Evolutionary conservation across 2,329 filamentous ascomycete genomes (phyloP).

Genomic region (Calonectria pteridis): DNA sequence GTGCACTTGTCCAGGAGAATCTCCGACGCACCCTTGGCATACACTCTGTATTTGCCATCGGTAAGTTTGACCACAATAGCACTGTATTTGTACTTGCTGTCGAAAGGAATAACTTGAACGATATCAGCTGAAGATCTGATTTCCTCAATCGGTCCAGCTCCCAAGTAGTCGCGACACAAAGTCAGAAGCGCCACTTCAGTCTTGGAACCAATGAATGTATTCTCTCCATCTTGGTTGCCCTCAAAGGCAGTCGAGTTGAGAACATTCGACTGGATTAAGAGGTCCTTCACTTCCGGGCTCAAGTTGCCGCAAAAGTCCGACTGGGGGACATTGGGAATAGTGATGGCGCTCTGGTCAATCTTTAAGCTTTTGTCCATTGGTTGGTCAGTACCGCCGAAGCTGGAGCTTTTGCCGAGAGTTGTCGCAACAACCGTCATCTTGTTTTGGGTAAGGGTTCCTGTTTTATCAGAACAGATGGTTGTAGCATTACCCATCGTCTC

Average conservation of each 20-base stretch:
- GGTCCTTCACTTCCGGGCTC: constrained; percentile 61
- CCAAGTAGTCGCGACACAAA: constrained; percentile 63
- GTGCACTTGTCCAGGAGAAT: constrained; percentile 63
- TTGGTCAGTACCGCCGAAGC: constrained; percentile 45
- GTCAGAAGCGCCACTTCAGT: constrained; percentile 68
- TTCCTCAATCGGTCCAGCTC: constrained; percentile 60
- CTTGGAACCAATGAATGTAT: constrained; percentile 66
- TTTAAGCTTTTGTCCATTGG: constrained; percentile 39
- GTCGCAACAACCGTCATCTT: constrained; percentile 82
- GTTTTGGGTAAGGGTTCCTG: constrained; percentile 65
- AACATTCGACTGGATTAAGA: constrained; percentile 69
- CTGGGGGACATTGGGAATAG: constrained; percentile 45
- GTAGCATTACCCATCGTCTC: constrained; percentile 81
- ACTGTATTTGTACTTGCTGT: constrained; percentile 69
- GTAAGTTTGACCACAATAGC: constrained; percentile 65
- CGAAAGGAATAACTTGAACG: constrained; percentile 66
- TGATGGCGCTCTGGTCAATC: constrained; percentile 35
- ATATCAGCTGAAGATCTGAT: constrained; percentile 60
- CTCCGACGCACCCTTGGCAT: constrained; percentile 70
- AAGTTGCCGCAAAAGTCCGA: constrained; percentile 41
- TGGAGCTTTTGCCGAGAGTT: constrained; percentile 64
- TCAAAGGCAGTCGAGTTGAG: constrained; percentile 73
- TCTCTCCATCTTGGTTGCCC: constrained; percentile 58
- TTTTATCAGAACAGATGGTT: constrained; percentile 79
- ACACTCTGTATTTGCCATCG: constrained; percentile 58